Conservation (phyloP, 768 basidiomycete genomes). For the Suillus bovinus region DNA sequence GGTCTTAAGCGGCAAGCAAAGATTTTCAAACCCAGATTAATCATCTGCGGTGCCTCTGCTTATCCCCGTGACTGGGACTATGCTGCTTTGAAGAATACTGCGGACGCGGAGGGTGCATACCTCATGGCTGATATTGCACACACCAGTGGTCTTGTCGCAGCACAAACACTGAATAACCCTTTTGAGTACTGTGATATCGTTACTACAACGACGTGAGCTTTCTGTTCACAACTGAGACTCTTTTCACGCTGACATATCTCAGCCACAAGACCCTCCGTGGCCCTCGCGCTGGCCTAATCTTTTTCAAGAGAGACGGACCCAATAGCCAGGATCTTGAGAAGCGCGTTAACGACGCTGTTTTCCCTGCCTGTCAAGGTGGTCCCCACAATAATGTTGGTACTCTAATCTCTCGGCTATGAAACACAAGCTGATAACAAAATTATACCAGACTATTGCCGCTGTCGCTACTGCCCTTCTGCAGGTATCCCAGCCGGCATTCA, state of each 20-base stretch:
- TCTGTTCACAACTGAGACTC: neutral
- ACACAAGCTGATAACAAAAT: conserved; percentile 4
- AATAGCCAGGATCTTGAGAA: conserved; percentile 87
- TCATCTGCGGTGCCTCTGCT: conserved; percentile 98
- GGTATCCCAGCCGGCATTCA: conserved; percentile 86
- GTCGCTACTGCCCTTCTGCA: conserved; percentile 93
- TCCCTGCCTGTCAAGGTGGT: conserved; percentile 99
- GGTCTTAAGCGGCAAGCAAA: conserved; percentile 81
- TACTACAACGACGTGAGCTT: conserved; percentile 88
- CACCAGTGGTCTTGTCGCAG: conserved; percentile 93
- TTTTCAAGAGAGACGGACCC: conserved; percentile 93
- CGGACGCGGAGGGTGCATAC: conserved; percentile 87
- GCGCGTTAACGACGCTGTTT: conserved; percentile 96
- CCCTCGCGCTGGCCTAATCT: conserved; percentile 95
- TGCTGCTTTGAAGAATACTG: conserved; percentile 72
- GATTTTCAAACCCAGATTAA: conserved; percentile 91
- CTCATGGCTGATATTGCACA: conserved; percentile 98
- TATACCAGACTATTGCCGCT: conserved; percentile 82
- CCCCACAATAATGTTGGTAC: conserved; percentile 92
- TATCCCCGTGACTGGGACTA: conserved; percentile 99
- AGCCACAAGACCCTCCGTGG: conserved; percentile 99
- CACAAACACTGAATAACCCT: conserved; percentile 84
- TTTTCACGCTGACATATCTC: conserved; percentile 13
- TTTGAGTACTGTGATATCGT: conserved; percentile 98
- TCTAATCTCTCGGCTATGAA: conserved; percentile 4